These are phyloP conservation scores for Cystoderma amianthinum DNA, from an alignment of 768 basidiomycete species.

Conservation along the genomic window DNA sequence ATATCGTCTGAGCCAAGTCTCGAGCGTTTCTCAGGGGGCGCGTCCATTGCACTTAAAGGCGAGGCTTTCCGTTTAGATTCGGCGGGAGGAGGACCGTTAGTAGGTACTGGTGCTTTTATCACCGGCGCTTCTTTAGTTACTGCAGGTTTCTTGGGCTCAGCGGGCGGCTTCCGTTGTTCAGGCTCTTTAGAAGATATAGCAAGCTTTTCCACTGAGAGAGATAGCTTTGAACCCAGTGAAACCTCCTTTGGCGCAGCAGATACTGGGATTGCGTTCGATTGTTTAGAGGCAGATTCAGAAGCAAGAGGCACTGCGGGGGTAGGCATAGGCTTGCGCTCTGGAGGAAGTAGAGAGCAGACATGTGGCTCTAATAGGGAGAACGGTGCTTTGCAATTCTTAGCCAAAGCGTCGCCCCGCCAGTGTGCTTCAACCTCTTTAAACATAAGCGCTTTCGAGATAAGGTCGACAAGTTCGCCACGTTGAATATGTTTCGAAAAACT, in stretches of 20 bases:
- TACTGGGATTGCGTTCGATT: neutral
- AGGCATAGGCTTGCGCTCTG: constrained; percentile 13
- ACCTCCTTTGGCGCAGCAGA: neutral
- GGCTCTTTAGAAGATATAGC: constrained; percentile 6
- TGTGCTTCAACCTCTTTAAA: constrained; percentile 82
- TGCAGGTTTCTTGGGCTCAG: neutral
- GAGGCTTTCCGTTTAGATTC: constrained; percentile 51
- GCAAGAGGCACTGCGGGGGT: constrained; percentile 6
- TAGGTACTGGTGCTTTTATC: neutral
- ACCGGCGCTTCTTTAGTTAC: neutral
- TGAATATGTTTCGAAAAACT: constrained; percentile 68
- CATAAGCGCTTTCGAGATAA: constrained; percentile 73
- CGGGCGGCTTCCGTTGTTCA: constrained; percentile 4
- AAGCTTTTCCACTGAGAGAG: neutral
- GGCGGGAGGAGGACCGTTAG: constrained; percentile 7
- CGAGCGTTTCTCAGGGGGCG: constrained; percentile 57
- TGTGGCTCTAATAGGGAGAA: constrained; percentile 78
- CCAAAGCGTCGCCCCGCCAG: constrained; percentile 59
- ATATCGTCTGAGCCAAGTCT: constrained; percentile 45
- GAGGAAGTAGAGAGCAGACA: constrained; percentile 51
- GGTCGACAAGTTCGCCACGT: constrained; percentile 75
- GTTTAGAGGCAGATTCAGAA: constrained; percentile 3
- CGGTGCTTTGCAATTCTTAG: constrained; percentile 56
- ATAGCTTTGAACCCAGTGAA: neutral
- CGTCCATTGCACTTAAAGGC: constrained; percentile 30